These are phyloP conservation scores for Chrysoporthe austroafricana DNA, from an alignment of 2,329 filamentous ascomycete species.

Conservation along the genomic window DNA sequence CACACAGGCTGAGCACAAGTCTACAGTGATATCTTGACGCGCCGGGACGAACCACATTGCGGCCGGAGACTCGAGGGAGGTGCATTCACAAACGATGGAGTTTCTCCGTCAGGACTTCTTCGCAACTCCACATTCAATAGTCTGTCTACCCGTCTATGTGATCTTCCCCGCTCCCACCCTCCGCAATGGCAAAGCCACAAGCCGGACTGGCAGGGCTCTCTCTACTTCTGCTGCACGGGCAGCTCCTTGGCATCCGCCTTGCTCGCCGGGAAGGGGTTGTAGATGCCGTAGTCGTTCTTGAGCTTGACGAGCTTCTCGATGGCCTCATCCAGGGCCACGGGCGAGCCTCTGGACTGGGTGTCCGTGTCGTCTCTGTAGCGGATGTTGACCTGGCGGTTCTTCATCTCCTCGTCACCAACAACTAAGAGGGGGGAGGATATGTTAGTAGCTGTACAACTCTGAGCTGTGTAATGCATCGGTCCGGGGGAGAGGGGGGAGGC, in stretches of 20 bases:
- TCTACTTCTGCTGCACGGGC: constrained; percentile 30
- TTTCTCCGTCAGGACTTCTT: too few species aligned
- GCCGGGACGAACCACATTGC: too few species aligned
- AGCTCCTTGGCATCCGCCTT: constrained; percentile 30
- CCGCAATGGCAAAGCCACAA: neutral
- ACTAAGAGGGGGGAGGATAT: constrained; percentile 42
- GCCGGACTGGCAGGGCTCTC: neutral
- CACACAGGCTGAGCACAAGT: too few species aligned
- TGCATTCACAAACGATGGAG: too few species aligned
- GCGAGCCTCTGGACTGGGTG: constrained; percentile 64
- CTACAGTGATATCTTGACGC: too few species aligned
- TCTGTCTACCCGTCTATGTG: constrained; percentile 2
- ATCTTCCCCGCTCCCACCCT: neutral
- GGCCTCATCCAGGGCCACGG: constrained; percentile 60
- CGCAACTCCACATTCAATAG: too few species aligned
- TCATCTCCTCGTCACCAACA: constrained; percentile 65
- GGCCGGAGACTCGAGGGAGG: too few species aligned
- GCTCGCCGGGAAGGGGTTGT: constrained; percentile 41
- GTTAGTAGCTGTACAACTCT: neutral
- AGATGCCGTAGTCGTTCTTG: constrained; percentile 49
- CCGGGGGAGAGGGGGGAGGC: too few species aligned
- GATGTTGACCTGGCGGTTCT: constrained; percentile 64
- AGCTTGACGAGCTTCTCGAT: constrained; percentile 58
- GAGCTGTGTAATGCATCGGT: neutral
- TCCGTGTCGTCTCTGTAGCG: constrained; percentile 66